Evolutionary conservation across 495 filamentous ascomycete species (phyloP), one percentile per base, ranked within the genome.

Genomic region (Eremomyces bilateralis): DNA sequence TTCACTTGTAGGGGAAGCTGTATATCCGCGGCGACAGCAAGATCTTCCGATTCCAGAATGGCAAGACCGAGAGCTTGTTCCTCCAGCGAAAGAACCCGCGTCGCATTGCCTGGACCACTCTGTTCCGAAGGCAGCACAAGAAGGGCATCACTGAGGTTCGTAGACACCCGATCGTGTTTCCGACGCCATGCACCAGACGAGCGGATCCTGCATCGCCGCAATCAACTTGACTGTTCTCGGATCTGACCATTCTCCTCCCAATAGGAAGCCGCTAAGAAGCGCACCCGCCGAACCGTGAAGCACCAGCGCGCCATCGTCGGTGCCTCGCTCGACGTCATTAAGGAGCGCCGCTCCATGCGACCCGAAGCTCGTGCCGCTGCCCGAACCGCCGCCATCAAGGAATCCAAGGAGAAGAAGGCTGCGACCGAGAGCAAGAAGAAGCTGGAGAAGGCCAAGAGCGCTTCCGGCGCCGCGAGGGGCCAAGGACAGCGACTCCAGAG

Each of bases 61-160:
- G 88, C 69, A 99, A 99, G 68, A 84, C 83, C 68, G 90, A 99
- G 64, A 91, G 80, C 44, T 78, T 99, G 47, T 95, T 95, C 73
- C 82, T 95, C 44, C 88, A 99, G 70, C 85, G 88, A 68, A 99
- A 99, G 77, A 99, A 99, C 74, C 88, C 88, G 53, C 82, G 88
- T 59, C 78, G 84, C 52, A 94, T 99, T 61, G 76, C 84, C 46
- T 99, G 88, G 88, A 99, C 88, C 39, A 76, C 83, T 48, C 80
- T 99, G 40, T 99, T 72, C 76, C 73, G 88, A 62, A 76, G 84
- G 62, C 82, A 91, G 67, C 85, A 94, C 73, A 85, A 80, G 72
- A 99, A 99, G 81, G 88, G 88, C 75, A 84, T 95, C 68, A 88
- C 85, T 69, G 88, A 99, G 81, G 88, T 95, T 71, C 64, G 76